Conservation (phyloP, 169 alveolate genomes). For the Plasmodium gallinaceum region DNA sequence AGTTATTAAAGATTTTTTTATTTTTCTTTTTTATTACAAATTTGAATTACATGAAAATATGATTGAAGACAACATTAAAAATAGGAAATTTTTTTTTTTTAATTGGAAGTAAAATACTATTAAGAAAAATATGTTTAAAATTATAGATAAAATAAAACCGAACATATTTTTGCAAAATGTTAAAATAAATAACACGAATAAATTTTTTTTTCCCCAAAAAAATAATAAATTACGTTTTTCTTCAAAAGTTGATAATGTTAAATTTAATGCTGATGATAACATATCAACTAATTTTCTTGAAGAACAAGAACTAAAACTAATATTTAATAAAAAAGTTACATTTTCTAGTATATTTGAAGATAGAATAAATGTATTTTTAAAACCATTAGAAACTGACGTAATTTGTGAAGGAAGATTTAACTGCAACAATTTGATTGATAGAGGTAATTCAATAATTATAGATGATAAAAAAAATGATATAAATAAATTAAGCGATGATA, state of each 20-base stretch:
- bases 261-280: not conserved
- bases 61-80: no score
- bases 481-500: not conserved
- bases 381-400: slow-evolving; percentile 22
- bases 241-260: not conserved
- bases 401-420: not conserved
- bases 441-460: not conserved
- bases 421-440: not conserved
- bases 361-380: slow-evolving; percentile 41
- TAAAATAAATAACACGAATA: no score
- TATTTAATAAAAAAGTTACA: slow-evolving; percentile 13
- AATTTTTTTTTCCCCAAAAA: no score
- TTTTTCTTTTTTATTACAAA: no score
- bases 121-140: no score
- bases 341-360: slow-evolving; percentile 14
- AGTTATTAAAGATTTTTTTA: no score
- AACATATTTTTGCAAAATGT: no score
- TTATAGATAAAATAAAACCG: no score
- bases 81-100: no score
- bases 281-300: slow-evolving; percentile 1
- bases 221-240: not conserved
- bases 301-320: slow-evolving; percentile 16
- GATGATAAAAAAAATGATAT: not conserved
- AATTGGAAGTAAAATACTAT: no score
- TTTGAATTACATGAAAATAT: no score